Evolutionary conservation across 305 asterid genomes (phyloP).

Genomic region (Andrographis paniculata): DNA sequence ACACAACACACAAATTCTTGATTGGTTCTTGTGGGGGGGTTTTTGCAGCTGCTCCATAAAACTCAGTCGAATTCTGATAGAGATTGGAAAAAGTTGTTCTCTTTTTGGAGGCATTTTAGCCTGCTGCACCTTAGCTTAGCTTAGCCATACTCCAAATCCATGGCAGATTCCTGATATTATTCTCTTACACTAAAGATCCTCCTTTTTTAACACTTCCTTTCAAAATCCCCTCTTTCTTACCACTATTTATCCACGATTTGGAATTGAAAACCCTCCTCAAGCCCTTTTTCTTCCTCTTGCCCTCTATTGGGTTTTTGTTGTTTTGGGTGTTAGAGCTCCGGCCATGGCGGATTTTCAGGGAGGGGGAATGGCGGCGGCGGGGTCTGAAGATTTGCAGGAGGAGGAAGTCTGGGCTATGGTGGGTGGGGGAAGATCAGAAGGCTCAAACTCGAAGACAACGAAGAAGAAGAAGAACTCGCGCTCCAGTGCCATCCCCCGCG

Average conservation of each 20-base stretch:
- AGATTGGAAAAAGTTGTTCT: conserved; percentile 1
- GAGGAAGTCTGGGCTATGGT: conserved; percentile 41
- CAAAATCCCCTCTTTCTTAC: no score
- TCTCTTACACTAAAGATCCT: conserved; percentile 22
- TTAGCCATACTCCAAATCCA: no score
- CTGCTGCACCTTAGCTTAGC: no score
- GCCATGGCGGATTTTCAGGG: conserved; percentile 23
- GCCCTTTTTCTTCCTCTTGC: background rate
- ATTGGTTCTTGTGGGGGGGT: conserved; percentile 12
- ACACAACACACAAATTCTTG: conserved; percentile 14
- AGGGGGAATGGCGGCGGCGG: conserved; percentile 14
- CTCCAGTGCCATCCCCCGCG: background rate
- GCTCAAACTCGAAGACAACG: conserved; percentile 15
- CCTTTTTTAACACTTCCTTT: conserved; percentile 8
- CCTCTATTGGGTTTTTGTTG: conserved; percentile 4
- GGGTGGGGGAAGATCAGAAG: conserved; percentile 24
- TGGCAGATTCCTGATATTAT: conserved; percentile 35
- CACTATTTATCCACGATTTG: no score
- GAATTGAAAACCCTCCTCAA: no score
- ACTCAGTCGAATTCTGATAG: conserved; percentile 16
- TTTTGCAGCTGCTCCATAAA: background rate
- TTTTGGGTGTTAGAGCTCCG: background rate
- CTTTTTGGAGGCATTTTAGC: conserved; percentile 20
- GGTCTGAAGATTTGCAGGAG: conserved; percentile 36
- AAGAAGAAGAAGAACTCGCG: background rate